phyloP scores from a whole-genome alignment of 192 early-diverging fungal genomes.

The Backusella sp. region DNA sequence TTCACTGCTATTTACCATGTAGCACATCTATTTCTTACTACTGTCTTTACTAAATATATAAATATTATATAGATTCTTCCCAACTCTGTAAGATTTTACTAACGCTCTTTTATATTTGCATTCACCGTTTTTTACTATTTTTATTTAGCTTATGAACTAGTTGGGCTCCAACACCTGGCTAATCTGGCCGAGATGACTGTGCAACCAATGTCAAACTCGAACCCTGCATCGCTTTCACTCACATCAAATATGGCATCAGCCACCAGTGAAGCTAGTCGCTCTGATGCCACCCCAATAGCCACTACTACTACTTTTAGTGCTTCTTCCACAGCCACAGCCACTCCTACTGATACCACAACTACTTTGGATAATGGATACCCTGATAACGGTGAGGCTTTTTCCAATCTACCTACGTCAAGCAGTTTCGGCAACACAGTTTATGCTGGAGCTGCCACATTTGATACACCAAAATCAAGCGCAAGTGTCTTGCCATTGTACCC shows the following conservation, averaged over 20 bases:
- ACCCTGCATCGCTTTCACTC: not conserved
- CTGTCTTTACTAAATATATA: not conserved
- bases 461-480: slow-evolving; percentile 25
- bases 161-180: not conserved
- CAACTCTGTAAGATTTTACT: not conserved
- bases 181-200: not conserved
- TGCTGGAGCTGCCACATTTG: slow-evolving; percentile 23
- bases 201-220: not conserved
- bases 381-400: not conserved
- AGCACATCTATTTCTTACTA: not conserved
- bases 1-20: not conserved
- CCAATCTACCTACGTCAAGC: slow-evolving; percentile 24
- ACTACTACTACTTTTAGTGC: not conserved
- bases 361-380: not conserved
- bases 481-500: slow-evolving; percentile 24
- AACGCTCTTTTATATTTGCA: not conserved
- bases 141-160: not conserved
- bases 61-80: not conserved
- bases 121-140: not conserved
- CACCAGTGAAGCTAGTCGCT: not conserved
- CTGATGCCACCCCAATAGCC: not conserved
- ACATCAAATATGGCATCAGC: not conserved
- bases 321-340: not conserved
- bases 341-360: not conserved
- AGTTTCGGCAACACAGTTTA: slow-evolving; percentile 21